A percentile compares a stretch with the other conserved stretches of the same genome.
Evolutionary conservation across 2,329 filamentous ascomycete species (phyloP).

Genomic region (Fusarium oxysporum): DNA sequence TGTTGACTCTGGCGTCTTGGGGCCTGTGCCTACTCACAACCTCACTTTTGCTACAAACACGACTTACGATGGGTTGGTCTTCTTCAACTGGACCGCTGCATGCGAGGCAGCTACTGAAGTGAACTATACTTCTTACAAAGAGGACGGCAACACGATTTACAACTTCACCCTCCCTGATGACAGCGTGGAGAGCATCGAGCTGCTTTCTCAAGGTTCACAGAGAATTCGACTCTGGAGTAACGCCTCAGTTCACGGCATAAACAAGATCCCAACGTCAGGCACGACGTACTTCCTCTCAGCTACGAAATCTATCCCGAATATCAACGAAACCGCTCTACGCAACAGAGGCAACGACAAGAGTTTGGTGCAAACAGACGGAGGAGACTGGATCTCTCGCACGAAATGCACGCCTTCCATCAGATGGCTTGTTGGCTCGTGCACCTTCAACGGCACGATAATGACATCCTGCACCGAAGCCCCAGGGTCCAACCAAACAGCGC

Average conservation of each 20-base stretch:
- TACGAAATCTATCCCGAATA: conserved; percentile 26
- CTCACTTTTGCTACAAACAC: conserved; percentile 31
- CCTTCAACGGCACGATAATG: conserved; percentile 38
- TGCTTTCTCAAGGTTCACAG: conserved; percentile 14
- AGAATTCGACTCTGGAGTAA: conserved; percentile 28
- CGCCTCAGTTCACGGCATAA: not conserved
- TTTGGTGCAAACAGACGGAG: conserved; percentile 18
- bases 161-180: conserved; percentile 35
- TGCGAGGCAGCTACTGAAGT: conserved; percentile 37
- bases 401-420: conserved; percentile 31
- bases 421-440: conserved; percentile 33
- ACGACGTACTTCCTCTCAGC: conserved; percentile 31
- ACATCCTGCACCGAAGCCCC: conserved; percentile 5
- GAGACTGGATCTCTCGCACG: conserved; percentile 35
- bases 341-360: conserved; percentile 28
- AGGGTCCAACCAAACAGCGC: conserved; percentile 14
- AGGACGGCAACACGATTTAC: conserved; percentile 25
- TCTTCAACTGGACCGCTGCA: conserved; percentile 34
- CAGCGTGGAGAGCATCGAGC: conserved; percentile 28
- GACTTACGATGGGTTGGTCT: conserved; percentile 32
- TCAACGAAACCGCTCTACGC: conserved; percentile 28
- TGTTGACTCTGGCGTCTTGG: conserved; percentile 33
- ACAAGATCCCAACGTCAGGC: conserved; percentile 28
- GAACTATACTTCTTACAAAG: conserved; percentile 18
- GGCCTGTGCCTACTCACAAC: conserved; percentile 35